phyloP scores from a whole-genome alignment of 139 green algal genomes.

The Picochlorum sp. region DNA sequence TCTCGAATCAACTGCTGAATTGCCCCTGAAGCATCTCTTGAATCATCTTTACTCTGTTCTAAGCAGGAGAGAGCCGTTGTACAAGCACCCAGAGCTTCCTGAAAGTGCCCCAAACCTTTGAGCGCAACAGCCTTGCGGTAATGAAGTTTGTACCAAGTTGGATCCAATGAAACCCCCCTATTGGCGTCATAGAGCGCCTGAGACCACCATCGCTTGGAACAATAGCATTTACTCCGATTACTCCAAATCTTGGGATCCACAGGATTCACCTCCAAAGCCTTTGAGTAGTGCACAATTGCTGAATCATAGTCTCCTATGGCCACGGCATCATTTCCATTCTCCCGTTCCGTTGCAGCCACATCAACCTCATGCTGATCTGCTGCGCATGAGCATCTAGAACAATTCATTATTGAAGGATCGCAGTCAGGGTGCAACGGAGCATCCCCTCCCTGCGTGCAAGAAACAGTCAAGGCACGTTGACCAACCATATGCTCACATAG shows the following conservation, averaged over 20 bases:
- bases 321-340: constrained; percentile 27
- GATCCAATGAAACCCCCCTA: constrained; percentile 11
- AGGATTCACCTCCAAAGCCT: not conserved
- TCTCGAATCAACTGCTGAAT: too few species aligned
- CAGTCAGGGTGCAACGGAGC: constrained; percentile 23
- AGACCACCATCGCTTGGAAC: constrained; percentile 20
- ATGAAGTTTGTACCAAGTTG: constrained; percentile 25
- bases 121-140: constrained; percentile 13
- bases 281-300: constrained; percentile 26
- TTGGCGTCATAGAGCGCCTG: constrained; percentile 28
- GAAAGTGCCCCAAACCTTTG: not conserved
- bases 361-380: constrained; percentile 14
- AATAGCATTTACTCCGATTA: constrained; percentile 24
- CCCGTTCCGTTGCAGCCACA: constrained; percentile 7
- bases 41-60: too few species aligned
- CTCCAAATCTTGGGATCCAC: constrained; percentile 13
- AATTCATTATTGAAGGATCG: constrained; percentile 22
- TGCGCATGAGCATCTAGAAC: constrained; percentile 31
- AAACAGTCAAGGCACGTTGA: not conserved
- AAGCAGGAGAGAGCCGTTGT: too few species aligned
- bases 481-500: too few species aligned
- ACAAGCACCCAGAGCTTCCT: not conserved
- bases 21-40: too few species aligned
- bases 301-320: not conserved
- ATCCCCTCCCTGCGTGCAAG: not conserved